These are phyloP conservation scores for Dothidotthia symphoricarpi DNA, from an alignment of 2,329 filamentous ascomycete species.

Conservation along the genomic window DNA sequence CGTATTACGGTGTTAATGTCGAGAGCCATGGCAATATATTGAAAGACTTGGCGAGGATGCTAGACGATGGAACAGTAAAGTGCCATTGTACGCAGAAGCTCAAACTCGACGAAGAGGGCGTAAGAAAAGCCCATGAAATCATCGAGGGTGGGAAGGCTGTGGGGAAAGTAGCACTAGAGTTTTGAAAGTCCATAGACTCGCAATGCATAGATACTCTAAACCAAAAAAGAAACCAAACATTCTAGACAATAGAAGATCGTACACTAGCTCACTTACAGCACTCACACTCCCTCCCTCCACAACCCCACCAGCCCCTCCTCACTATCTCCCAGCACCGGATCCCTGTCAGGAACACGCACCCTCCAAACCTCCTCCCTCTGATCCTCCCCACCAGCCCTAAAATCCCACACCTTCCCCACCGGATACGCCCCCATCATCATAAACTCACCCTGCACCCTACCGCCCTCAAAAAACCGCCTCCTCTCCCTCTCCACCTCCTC, in stretches of 20 bases:
- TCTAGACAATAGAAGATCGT: too few species aligned
- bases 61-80: conserved; percentile 42
- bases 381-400: conserved; percentile 48
- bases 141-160: conserved; percentile 41
- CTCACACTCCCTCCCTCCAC: too few species aligned
- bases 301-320: conserved; percentile 40
- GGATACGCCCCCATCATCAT: conserved; percentile 61
- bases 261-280: too few species aligned
- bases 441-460: conserved; percentile 46
- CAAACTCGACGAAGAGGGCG: conserved; percentile 38
- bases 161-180: conserved; percentile 37
- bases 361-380: conserved; percentile 47
- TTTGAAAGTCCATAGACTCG: too few species aligned
- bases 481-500: conserved; percentile 34
- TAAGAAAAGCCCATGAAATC: conserved; percentile 43
- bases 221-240: too few species aligned
- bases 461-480: conserved; percentile 35
- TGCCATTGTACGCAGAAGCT: conserved; percentile 42
- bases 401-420: conserved; percentile 51
- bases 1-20: conserved; percentile 42
- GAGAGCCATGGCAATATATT: conserved; percentile 45
- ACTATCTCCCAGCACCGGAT: conserved; percentile 50
- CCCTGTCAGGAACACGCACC: conserved; percentile 46
- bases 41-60: conserved; percentile 33
- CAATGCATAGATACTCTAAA: too few species aligned